Conservation (phyloP, 148 eudicot species). For the Chenopodium formosanum region DNA sequence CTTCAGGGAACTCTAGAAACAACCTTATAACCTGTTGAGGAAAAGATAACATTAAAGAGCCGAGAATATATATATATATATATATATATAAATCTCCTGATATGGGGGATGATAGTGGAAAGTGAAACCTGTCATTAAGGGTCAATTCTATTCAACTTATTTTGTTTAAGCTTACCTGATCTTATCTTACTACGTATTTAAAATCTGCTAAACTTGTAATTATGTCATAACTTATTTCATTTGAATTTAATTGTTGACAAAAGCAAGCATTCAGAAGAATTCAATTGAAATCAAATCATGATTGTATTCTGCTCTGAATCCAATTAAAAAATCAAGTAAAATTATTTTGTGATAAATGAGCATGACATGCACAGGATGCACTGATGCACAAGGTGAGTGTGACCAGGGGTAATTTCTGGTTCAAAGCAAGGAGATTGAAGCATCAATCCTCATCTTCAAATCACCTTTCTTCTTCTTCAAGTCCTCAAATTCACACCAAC, state of each 20-base stretch:
- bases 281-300: neutral
- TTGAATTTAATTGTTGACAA: too few relatives aligned
- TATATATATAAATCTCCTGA: neutral
- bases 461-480: neutral
- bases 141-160: too few relatives aligned
- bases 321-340: too few relatives aligned
- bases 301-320: neutral
- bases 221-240: too few relatives aligned
- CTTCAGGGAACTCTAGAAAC: slow-evolving; percentile 66
- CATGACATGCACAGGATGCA: neutral
- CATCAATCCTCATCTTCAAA: neutral
- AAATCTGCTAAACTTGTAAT: too few relatives aligned
- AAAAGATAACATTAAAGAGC: neutral
- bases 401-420: neutral
- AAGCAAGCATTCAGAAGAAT: neutral
- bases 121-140: neutral
- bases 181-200: too few relatives aligned
- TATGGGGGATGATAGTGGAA: neutral
- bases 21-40: slow-evolving; percentile 67
- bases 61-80: neutral
- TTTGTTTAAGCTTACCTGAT: too few relatives aligned
- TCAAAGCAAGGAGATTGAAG: neutral
- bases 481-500: neutral
- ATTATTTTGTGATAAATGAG: too few relatives aligned
- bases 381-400: neutral